Evolutionary conservation across 495 filamentous ascomycete genomes (phyloP).

Genomic region (Aspergillus asperescens): DNA sequence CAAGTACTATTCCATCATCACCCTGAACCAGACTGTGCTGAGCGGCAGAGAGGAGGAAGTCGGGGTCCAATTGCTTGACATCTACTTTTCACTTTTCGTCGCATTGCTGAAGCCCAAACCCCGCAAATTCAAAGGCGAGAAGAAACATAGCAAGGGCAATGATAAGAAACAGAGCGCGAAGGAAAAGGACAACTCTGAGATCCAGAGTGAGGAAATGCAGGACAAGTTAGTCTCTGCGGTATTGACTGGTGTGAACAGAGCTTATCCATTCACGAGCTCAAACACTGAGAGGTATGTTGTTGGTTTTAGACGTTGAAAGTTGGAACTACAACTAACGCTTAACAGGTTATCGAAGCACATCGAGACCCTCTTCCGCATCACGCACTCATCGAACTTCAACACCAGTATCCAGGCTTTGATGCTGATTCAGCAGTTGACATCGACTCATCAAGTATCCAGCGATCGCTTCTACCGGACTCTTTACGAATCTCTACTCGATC

Average conservation of each 20-base stretch:
- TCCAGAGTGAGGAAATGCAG: conserved; percentile 59
- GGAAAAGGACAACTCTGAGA: conserved; percentile 46
- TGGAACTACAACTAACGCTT: conserved; percentile 15
- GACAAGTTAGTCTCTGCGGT: conserved; percentile 90
- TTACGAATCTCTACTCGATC: conserved; percentile 91
- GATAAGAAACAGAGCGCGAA: conserved; percentile 24
- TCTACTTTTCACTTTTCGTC: conserved; percentile 87
- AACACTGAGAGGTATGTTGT: conserved; percentile 63
- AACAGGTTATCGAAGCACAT: conserved; percentile 73
- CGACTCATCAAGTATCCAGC: conserved; percentile 66
- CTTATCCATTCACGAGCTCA: conserved; percentile 82
- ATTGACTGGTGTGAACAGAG: conserved; percentile 89
- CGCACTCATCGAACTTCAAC: conserved; percentile 97
- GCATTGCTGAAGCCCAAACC: conserved; percentile 59
- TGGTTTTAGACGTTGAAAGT: neutral
- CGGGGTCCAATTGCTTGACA: conserved; percentile 73
- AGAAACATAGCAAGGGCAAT: conserved; percentile 22
- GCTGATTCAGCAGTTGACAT: conserved; percentile 87
- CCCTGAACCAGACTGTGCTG: conserved; percentile 90
- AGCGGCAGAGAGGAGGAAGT: conserved; percentile 75
- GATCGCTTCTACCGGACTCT: conserved; percentile 93
- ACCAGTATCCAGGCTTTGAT: conserved; percentile 94
- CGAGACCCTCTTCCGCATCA: conserved; percentile 88
- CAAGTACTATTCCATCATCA: conserved; percentile 94
- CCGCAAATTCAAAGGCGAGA: conserved; percentile 21